phyloP scores from a whole-genome alignment of 1,284 basidiomycete species.

The Moniliophthora roreri region DNA sequence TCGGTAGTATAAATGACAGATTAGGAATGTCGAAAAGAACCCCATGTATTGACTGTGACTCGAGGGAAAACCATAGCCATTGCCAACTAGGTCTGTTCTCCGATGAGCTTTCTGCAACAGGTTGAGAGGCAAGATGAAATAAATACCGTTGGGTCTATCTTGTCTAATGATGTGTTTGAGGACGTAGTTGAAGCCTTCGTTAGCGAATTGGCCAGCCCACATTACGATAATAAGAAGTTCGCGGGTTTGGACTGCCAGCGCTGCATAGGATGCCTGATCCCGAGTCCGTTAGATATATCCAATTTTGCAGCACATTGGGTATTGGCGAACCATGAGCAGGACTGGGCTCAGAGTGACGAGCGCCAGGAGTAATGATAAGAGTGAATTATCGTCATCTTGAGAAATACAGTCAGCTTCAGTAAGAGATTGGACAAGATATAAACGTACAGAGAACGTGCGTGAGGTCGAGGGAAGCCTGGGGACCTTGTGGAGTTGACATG shows the following conservation, averaged over 20 bases:
- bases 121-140: conserved; percentile 1
- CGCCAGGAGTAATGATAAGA: conserved; percentile 61
- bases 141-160: conserved; percentile 66
- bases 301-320: background rate
- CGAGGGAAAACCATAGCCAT: conserved; percentile 86
- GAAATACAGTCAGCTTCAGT: too few species aligned
- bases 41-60: conserved; percentile 90
- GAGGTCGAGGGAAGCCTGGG: conserved; percentile 52
- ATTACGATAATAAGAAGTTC: conserved; percentile 79
- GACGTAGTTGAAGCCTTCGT: conserved; percentile 71
- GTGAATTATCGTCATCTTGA: conserved; percentile 69
- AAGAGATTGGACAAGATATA: conserved; percentile 4
- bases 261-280: conserved; percentile 73
- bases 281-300: conserved; percentile 7
- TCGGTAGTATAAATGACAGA: conserved; percentile 71
- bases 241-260: conserved; percentile 72
- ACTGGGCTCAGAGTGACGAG: conserved; percentile 76
- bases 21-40: conserved; percentile 78
- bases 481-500: conserved; percentile 10
- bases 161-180: conserved; percentile 72
- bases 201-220: conserved; percentile 78
- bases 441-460: conserved; percentile 68
- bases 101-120: conserved; percentile 6
- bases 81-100: conserved; percentile 53
- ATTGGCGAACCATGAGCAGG: conserved; percentile 70